A percentile compares a stretch with the other conserved stretches of the same genome.
These are phyloP conservation scores for Cystobasidium sp. DNA, from an alignment of 1,284 basidiomycete species.

Conservation along the genomic window DNA sequence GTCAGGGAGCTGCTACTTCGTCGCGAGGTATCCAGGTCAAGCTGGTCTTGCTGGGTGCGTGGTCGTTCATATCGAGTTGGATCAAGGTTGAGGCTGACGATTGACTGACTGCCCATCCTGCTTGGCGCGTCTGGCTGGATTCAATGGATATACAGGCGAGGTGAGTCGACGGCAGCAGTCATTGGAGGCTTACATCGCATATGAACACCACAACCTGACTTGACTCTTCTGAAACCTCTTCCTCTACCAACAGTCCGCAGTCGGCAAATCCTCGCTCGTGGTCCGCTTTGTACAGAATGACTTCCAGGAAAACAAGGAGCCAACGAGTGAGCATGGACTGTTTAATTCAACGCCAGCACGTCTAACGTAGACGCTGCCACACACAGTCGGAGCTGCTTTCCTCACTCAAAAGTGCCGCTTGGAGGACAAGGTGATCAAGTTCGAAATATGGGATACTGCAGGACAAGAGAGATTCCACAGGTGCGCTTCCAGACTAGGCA, in stretches of 20 bases:
- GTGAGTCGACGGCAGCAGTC: neutral
- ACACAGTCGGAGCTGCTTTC: slow-evolving; percentile 52
- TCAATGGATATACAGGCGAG: slow-evolving; percentile 21
- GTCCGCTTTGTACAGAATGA: slow-evolving; percentile 95
- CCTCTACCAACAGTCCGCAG: slow-evolving; percentile 76
- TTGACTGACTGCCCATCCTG: slow-evolving; percentile 2
- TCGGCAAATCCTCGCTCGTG: slow-evolving; percentile 99
- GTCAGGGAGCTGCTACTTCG: slow-evolving; percentile 13
- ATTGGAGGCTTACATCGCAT: too few relatives aligned
- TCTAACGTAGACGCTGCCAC: neutral
- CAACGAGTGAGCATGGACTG: slow-evolving; percentile 79
- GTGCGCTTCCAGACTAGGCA: slow-evolving; percentile 63
- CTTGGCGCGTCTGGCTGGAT: neutral
- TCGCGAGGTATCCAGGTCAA: slow-evolving; percentile 59
- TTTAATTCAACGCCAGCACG: neutral
- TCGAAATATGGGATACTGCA: slow-evolving; percentile 96
- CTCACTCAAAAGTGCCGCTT: slow-evolving; percentile 84
- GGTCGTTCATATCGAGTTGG: neutral
- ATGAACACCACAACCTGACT: too few relatives aligned
- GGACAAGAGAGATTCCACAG: slow-evolving; percentile 95
- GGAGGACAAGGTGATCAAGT: slow-evolving; percentile 87
- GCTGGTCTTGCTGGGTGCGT: slow-evolving; percentile 78
- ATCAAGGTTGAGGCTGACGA: slow-evolving; percentile 2
- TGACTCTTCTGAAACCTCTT: slow-evolving; percentile 21
- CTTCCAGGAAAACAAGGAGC: slow-evolving; percentile 95